Percentiles rank a stretch among this genome's conserved stretches.
Evolutionary conservation across 306 rosid genomes (phyloP).

Genomic region (Vigna unguiculata): DNA sequence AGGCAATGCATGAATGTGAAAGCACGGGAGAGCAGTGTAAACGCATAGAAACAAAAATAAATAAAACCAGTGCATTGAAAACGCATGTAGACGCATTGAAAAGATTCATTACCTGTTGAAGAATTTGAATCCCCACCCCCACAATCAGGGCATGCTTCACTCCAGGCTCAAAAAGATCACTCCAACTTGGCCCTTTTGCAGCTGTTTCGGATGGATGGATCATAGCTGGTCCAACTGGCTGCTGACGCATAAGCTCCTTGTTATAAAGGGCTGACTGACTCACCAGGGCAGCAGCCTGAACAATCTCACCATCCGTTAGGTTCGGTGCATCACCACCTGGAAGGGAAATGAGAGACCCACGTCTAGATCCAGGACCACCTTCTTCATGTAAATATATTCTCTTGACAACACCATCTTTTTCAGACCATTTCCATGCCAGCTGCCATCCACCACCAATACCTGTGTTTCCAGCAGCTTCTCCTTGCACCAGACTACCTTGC

Average conservation of each 20-base stretch:
- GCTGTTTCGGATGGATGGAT: slow-evolving; percentile 71
- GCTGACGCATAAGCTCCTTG: slow-evolving; percentile 67
- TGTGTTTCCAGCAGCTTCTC: slow-evolving; percentile 66
- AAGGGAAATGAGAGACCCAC: slow-evolving; percentile 70
- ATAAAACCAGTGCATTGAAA: no score
- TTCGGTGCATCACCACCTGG: slow-evolving; percentile 64
- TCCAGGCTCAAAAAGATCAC: slow-evolving; percentile 86
- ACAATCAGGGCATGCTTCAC: slow-evolving; percentile 87
- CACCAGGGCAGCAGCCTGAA: slow-evolving; percentile 87
- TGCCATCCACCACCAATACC: slow-evolving; percentile 97
- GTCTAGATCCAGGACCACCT: slow-evolving; percentile 65
- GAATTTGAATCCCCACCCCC: slow-evolving; percentile 86
- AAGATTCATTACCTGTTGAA: slow-evolving; percentile 81
- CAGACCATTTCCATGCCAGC: slow-evolving; percentile 89
- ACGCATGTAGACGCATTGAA: no score
- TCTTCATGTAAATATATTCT: slow-evolving; percentile 85
- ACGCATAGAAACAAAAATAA: background rate
- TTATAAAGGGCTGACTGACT: slow-evolving; percentile 79
- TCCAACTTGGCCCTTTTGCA: slow-evolving; percentile 75
- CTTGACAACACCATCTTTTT: slow-evolving; percentile 77
- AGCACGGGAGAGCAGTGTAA: background rate
- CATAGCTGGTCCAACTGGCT: slow-evolving; percentile 91
- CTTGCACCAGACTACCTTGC: slow-evolving; percentile 61
- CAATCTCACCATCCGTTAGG: slow-evolving; percentile 57
- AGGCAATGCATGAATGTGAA: background rate